Conservation (phyloP, 257 asterid genomes). For the Solanum corneliomulleri region DNA sequence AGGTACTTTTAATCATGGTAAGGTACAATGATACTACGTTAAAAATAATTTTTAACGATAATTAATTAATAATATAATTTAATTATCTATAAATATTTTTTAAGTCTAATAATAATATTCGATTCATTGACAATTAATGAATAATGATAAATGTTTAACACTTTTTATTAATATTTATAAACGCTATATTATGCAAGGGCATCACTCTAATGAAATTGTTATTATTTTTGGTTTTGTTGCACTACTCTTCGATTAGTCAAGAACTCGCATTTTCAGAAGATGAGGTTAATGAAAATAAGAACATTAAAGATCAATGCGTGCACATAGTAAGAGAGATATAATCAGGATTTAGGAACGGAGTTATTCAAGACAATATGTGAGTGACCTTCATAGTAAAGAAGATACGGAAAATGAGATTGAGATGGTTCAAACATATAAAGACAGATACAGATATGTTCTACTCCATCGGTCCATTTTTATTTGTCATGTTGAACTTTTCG, state of each 20-base stretch:
- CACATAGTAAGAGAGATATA: too few species aligned
- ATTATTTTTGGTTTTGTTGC: not conserved
- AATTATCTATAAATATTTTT: fast-evolving
- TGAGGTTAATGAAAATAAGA: not conserved
- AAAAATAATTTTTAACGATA: too few species aligned
- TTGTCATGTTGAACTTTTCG: too few species aligned
- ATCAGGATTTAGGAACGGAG: too few species aligned
- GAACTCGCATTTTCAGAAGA: not conserved
- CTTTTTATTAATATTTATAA: too few species aligned
- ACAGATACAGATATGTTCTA: not conserved
- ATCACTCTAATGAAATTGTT: not conserved
- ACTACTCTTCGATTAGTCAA: not conserved
- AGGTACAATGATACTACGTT: not conserved
- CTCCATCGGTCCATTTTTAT: too few species aligned
- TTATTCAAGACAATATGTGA: not conserved
- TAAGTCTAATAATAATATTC: fast-evolving
- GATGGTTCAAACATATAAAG: too few species aligned
- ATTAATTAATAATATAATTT: too few species aligned
- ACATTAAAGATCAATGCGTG: not conserved
- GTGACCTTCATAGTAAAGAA: not conserved
- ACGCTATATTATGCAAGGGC: not conserved
- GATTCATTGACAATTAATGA: too few species aligned
- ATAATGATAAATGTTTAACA: too few species aligned
- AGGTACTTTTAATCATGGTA: not conserved
- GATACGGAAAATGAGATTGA: fast-evolving